Evolutionary conservation across 148 eudicot species (phyloP), one percentile per base, ranked within the genome.

Genomic region (Amaranthus palmeri): DNA sequence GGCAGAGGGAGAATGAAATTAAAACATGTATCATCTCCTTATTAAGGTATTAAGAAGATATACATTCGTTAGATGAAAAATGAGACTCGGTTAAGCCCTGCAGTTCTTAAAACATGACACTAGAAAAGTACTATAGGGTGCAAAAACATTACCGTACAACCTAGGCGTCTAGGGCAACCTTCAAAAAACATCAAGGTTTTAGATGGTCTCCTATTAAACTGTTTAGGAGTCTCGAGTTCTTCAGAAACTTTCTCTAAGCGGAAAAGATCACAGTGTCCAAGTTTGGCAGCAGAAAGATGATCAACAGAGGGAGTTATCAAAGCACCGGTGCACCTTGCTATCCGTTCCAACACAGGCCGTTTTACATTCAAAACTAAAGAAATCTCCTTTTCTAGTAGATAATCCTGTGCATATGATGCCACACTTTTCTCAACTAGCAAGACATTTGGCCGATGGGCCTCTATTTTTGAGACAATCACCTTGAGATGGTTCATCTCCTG

Each of bases 341-440:
- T 85, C 48, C 88, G 81, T 50, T 95, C 92, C 80, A 95, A 70
- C 65, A 95, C 75, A 71, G 91, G 85, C 85, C 86, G 88, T 85
- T 92, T 95, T 72, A 95, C 91, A 87, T 95, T 95, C 81, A 88
- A 83, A 61, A 95, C 99, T 78, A 95, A 80, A 77, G 99, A 95
- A 73, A 95, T 95, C 52, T 95, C 99, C 80, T 95, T 95, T 67
- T 86, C 89, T 49, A 95, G 74, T 42, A 95, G 85, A 80, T 86
- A 88, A 78, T 95, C 90, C 69, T 92, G 93, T 61, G 99, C 97
- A 87, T 88, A 85, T 40, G 99, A 86, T 72, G 99, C 90, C 46
- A 92, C 99, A 75, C 93, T 95, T 87, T 92, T 95, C 82, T 95
- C 99, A 61, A 95, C 99, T 67, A 95, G 86, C 70, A 95, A 84